A percentile compares a stretch with the other conserved stretches of the same genome.
phyloP scores from a whole-genome alignment of 768 basidiomycete genomes.

The Leucocoprinus leucothites region DNA sequence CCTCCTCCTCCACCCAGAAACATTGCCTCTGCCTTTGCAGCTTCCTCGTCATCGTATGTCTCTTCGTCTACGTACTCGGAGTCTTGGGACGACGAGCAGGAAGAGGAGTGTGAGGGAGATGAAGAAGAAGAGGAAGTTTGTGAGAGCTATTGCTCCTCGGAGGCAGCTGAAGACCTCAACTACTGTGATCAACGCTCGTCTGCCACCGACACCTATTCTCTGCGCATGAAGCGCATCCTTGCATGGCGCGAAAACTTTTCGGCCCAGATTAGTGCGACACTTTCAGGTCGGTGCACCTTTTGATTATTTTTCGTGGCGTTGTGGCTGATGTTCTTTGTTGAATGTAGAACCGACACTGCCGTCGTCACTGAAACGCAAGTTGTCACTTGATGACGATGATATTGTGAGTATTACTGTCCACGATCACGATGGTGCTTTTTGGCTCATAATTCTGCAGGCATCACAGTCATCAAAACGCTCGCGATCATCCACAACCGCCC shows the following conservation, averaged over 20 bases:
- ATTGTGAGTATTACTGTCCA: slow-evolving; percentile 24
- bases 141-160: slow-evolving; percentile 75
- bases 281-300: slow-evolving; percentile 34
- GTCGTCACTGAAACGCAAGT: slow-evolving; percentile 48
- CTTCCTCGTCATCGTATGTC: slow-evolving; percentile 35
- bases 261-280: slow-evolving; percentile 36
- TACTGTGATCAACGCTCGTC: slow-evolving; percentile 6
- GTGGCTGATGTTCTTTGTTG: slow-evolving; percentile 4
- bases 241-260: slow-evolving; percentile 66
- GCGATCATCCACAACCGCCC: slow-evolving; percentile 40
- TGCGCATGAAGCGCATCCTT: slow-evolving; percentile 64
- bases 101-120: too few relatives aligned
- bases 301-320: slow-evolving; percentile 1
- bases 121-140: slow-evolving; percentile 46
- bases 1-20: slow-evolving; percentile 52
- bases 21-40: slow-evolving; percentile 35
- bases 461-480: slow-evolving; percentile 60
- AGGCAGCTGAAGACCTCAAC: slow-evolving; percentile 17
- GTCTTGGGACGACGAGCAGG: slow-evolving; percentile 27
- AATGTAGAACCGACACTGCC: slow-evolving; percentile 26
- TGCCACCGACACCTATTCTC: slow-evolving; percentile 46
- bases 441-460: slow-evolving; percentile 30
- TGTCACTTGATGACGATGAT: slow-evolving; percentile 44
- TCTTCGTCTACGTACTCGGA: slow-evolving; percentile 36
- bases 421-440: not conserved